A percentile compares a stretch with the other conserved stretches of the same genome.
Conservation (phyloP, 2,329 filamentous ascomycete species). For the Thermomyces lanuginosus region DNA sequence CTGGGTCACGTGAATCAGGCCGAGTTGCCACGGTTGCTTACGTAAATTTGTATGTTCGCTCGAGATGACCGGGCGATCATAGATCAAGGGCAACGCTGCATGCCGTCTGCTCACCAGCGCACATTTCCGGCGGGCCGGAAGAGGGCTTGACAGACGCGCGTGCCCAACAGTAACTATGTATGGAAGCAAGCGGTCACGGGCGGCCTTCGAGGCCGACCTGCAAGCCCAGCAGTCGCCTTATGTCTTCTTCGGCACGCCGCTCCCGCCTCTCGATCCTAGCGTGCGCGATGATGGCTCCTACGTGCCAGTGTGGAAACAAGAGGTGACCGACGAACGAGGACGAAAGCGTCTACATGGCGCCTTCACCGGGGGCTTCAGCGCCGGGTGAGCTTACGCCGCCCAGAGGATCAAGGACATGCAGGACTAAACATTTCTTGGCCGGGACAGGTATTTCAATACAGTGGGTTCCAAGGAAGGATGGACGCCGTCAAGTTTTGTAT, state of each 20-base stretch:
- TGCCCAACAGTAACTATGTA: conserved; percentile 41
- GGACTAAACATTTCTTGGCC: conserved; percentile 19
- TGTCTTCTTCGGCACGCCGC: conserved; percentile 65
- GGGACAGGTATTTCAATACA: conserved; percentile 76
- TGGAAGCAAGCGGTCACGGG: conserved; percentile 64
- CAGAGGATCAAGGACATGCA: conserved; percentile 13
- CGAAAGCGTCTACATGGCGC: conserved; percentile 85
- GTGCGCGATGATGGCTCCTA: conserved; percentile 80
- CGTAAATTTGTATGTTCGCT: too few species aligned
- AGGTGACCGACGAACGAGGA: conserved; percentile 82
- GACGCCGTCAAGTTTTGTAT: conserved; percentile 82
- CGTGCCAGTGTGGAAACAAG: conserved; percentile 94
- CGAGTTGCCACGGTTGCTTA: too few species aligned
- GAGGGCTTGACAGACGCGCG: too few species aligned
- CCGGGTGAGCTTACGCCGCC: conserved; percentile 50
- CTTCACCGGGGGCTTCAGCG: conserved; percentile 92
- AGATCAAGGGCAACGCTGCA: too few species aligned
- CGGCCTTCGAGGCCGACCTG: conserved; percentile 60
- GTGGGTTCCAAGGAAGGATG: conserved; percentile 98
- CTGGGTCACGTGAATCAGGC: too few species aligned
- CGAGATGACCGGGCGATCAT: too few species aligned
- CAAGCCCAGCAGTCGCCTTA: conserved; percentile 53
- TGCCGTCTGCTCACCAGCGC: too few species aligned
- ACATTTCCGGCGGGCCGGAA: too few species aligned
- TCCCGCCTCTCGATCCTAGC: conserved; percentile 61